These are phyloP conservation scores for Wickerhamomyces queroliae DNA, from an alignment of 805 yeast species.

Conservation along the genomic window DNA sequence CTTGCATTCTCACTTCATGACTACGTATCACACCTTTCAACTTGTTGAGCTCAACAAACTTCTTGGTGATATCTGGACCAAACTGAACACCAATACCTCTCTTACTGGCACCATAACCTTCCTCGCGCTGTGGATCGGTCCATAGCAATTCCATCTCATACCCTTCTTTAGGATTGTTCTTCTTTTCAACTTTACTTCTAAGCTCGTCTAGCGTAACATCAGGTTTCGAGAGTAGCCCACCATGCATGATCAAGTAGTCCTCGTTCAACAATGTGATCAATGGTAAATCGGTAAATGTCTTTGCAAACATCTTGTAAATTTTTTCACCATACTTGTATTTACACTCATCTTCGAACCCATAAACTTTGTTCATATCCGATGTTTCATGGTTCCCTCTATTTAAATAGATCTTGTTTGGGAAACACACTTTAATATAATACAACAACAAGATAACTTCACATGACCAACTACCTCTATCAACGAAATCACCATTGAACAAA, in stretches of 20 bases:
- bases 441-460: conserved; percentile 87
- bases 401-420: conserved; percentile 63
- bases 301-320: conserved; percentile 76
- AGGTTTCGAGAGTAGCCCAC: conserved; percentile 85
- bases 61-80: conserved; percentile 89
- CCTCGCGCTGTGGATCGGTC: conserved; percentile 87
- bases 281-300: conserved; percentile 82
- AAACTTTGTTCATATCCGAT: conserved; percentile 91
- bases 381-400: conserved; percentile 98
- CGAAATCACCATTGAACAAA: conserved; percentile 95
- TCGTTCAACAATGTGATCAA: conserved; percentile 76
- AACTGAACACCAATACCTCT: conserved; percentile 95
- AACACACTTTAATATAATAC: conserved; percentile 69
- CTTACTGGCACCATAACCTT: conserved; percentile 83
- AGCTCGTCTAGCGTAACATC: conserved; percentile 68
- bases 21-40: conserved; percentile 82
- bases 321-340: conserved; percentile 81
- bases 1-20: conserved; percentile 92
- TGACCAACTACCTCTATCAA: conserved; percentile 97
- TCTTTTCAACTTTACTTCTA: conserved; percentile 62
- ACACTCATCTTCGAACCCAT: conserved; percentile 96
- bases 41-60: conserved; percentile 66
- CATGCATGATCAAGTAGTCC: conserved; percentile 87
- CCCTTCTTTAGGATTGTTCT: conserved; percentile 88
- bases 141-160: conserved; percentile 94